Evolutionary conservation across 2,329 filamentous ascomycete genomes (phyloP), one percentile per base, ranked within the genome.

Genomic region (Paraconiothyrium brasiliense): DNA sequence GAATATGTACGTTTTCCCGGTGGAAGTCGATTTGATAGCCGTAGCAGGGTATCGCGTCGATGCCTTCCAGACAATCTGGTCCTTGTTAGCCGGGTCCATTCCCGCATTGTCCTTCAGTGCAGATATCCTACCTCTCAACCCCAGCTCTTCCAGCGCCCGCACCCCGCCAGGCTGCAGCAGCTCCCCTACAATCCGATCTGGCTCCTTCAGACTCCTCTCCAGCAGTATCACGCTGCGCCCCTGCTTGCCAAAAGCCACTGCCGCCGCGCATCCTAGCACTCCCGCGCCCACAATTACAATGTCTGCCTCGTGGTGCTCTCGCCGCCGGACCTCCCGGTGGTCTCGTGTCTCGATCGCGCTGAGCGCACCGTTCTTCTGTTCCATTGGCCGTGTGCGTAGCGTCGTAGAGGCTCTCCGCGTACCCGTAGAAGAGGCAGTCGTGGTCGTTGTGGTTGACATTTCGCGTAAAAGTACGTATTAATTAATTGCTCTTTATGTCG

Each of bases 111-210:
- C 27, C 27, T 30, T 6, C 27, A 4, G 27, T 30, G 6, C 4
- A 30, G 20, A 2, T 44, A 32, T 66, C 67, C 20, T 58, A 77
- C 75, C 70, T 58, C 84, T 85, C 66, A 99, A 81, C 2, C 95
- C 95, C 54, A 99, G 83, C 75, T 92, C 88, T 73, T 89, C 86
- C 71, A 99, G 84, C 8, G 95, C 92, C 56, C 87, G 84, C 37
- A 97, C 89, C 54, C 95, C 95, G 54, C 95, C 95, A 0, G 95
- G 95, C 80, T 99, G 95, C 71, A 99, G 83, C 67, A 99, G 82
- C 82, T 99, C 95, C 71, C 95, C 95, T 51, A 99, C 93, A 69
- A 99, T 99, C 66, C 95, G 89, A 81, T 98, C 91, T 22, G 95
- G 95, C 82, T 98, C 91, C 80, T 93, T 93, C 80, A 98, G 84